phyloP scores from a whole-genome alignment of 2,329 filamentous ascomycete genomes.

The Pseudogymnoascus sp. region DNA sequence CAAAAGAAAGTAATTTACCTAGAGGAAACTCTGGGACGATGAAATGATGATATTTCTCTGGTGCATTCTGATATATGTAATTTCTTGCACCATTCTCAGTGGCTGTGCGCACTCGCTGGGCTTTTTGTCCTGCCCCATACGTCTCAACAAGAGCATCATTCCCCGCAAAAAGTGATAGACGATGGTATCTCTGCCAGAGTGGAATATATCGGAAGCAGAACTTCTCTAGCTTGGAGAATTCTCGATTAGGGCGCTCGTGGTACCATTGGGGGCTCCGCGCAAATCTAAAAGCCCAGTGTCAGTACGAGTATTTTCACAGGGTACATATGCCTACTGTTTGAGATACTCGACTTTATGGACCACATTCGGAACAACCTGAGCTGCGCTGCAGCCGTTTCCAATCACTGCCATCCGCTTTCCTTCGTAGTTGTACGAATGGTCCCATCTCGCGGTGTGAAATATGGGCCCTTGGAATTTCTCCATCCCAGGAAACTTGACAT shows the following conservation, averaged over 20 bases:
- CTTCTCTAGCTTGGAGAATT: conserved; percentile 24
- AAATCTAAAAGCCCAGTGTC: background rate
- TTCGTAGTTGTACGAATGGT: conserved; percentile 19
- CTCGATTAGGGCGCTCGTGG: conserved; percentile 27
- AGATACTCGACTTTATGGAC: conserved; percentile 18
- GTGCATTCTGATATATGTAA: background rate
- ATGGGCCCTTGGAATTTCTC: conserved; percentile 24
- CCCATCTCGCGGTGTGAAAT: conserved; percentile 26
- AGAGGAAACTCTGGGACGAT: conserved; percentile 12
- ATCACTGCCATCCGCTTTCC: conserved; percentile 26
- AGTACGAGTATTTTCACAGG: background rate
- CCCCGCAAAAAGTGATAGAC: conserved; percentile 18
- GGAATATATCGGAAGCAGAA: conserved; percentile 23
- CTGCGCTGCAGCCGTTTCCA: conserved; percentile 27
- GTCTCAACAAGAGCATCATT: conserved; percentile 17
- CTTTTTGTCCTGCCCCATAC: conserved; percentile 16
- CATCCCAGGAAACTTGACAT: conserved; percentile 22
- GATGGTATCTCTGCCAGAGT: conserved; percentile 17
- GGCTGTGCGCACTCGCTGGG: conserved; percentile 10
- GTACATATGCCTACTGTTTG: conserved; percentile 18
- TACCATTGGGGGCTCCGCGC: conserved; percentile 26
- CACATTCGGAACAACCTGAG: conserved; percentile 24
- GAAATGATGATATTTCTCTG: conserved; percentile 6
- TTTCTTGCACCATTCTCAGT: background rate
- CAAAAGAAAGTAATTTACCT: background rate